Conservation (phyloP, 306 rosid species). For the Mimosa bimucronata region DNA sequence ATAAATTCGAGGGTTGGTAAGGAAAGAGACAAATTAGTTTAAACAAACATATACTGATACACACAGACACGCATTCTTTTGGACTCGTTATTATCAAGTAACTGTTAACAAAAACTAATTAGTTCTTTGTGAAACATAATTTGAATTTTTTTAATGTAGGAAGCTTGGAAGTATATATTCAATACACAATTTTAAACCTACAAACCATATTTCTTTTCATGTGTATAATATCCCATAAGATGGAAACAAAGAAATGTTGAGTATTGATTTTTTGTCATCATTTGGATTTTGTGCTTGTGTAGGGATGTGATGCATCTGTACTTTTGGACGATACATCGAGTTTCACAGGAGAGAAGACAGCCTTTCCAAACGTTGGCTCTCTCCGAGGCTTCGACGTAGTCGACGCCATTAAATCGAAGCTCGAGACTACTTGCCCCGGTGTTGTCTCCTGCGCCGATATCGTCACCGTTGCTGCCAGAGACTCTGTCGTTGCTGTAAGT, state of each 20-base stretch:
- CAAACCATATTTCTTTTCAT: neutral
- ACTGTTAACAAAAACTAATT: no score
- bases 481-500: slow-evolving; percentile 62
- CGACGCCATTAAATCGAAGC: slow-evolving; percentile 54
- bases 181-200: neutral
- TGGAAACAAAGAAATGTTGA: neutral
- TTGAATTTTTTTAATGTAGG: neutral
- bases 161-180: neutral
- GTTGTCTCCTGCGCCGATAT: slow-evolving; percentile 76
- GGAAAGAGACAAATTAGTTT: neutral
- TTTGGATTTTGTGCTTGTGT: neutral
- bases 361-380: slow-evolving; percentile 55
- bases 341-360: slow-evolving; percentile 70
- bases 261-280: neutral
- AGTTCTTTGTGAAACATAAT: no score
- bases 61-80: no score
- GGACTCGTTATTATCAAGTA: no score
- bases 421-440: slow-evolving; percentile 54
- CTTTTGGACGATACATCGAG: slow-evolving; percentile 64
- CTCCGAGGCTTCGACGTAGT: slow-evolving; percentile 62
- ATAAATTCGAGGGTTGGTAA: no score
- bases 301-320: slow-evolving; percentile 83
- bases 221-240: neutral
- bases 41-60: neutral
- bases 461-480: slow-evolving; percentile 64